phyloP scores from a whole-genome alignment of 495 filamentous ascomycete genomes.

The Tuber indicum region DNA sequence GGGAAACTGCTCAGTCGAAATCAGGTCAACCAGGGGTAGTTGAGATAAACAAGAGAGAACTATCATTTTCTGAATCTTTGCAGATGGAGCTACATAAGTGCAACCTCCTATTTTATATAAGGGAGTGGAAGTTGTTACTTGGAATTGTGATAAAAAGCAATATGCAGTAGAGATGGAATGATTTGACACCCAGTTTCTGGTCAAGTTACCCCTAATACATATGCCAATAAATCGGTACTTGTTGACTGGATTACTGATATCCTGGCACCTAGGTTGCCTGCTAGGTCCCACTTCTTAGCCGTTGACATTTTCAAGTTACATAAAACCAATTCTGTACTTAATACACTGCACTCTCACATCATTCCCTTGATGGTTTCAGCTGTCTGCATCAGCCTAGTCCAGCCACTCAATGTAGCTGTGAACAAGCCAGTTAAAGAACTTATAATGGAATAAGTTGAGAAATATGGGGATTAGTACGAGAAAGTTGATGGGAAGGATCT shows the following conservation, averaged over 20 bases:
- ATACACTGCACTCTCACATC: conserved; percentile 6
- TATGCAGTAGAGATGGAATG: background rate
- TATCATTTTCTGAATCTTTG: conserved; percentile 8
- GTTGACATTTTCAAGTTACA: conserved; percentile 10
- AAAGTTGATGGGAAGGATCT: too few relatives aligned
- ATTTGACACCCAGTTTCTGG: conserved; percentile 2
- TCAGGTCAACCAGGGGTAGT: too few relatives aligned
- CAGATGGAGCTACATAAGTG: background rate
- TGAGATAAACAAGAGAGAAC: conserved; percentile 14
- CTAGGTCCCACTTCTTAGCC: background rate
- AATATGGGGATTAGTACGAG: too few relatives aligned
- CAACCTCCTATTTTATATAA: conserved; percentile 15
- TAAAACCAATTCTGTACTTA: conserved; percentile 7
- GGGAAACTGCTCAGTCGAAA: too few relatives aligned
- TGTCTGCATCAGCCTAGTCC: background rate
- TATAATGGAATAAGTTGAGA: too few relatives aligned
- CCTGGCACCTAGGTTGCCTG: background rate
- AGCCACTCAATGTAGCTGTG: too few relatives aligned
- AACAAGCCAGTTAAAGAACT: too few relatives aligned
- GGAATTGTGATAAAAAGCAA: background rate
- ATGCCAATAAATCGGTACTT: background rate
- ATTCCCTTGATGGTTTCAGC: background rate
- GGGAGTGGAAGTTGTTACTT: background rate
- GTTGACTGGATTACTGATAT: conserved; percentile 10
- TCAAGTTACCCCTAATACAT: conserved; percentile 6